Conservation (phyloP, 768 basidiomycete genomes). For the Suillus paluster region DNA sequence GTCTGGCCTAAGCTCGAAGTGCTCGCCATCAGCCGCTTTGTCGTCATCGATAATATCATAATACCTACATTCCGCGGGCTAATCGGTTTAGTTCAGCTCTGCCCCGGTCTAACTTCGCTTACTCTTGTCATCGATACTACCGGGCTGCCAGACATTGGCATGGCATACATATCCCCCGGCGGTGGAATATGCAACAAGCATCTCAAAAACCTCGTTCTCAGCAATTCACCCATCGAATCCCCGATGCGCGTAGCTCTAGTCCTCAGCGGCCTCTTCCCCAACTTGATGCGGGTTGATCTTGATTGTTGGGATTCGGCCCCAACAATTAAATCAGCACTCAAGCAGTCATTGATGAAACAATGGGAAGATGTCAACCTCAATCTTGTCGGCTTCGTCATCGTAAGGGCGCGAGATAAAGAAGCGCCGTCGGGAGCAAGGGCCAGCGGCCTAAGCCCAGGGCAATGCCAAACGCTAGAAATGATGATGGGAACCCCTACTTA, state of each 20-base stretch:
- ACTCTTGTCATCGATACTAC: conserved; percentile 27
- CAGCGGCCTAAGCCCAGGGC: too few relatives aligned
- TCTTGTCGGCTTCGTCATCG: background rate
- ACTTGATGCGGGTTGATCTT: conserved; percentile 22
- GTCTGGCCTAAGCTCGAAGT: conserved; percentile 27
- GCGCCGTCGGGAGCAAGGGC: too few relatives aligned
- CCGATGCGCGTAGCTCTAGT: conserved; percentile 18
- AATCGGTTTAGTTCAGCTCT: conserved; percentile 14
- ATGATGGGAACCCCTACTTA: too few relatives aligned
- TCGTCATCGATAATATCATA: conserved; percentile 16
- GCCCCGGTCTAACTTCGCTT: conserved; percentile 18
- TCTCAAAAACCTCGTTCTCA: conserved; percentile 17
- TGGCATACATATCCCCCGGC: background rate
- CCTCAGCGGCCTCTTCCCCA: conserved; percentile 22
- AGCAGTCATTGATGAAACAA: background rate
- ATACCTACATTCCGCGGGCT: conserved; percentile 25
- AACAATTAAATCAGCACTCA: conserved; percentile 14
- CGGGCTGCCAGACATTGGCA: background rate
- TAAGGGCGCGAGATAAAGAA: background rate
- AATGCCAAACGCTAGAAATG: too few relatives aligned
- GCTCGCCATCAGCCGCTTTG: conserved; percentile 24
- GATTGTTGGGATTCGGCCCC: conserved; percentile 29
- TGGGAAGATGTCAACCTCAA: background rate
- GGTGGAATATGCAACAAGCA: background rate
- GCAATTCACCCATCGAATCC: conserved; percentile 22